Evolutionary conservation across 2,329 filamentous ascomycete genomes (phyloP).

Genomic region (Ophiocordyceps robertsii): DNA sequence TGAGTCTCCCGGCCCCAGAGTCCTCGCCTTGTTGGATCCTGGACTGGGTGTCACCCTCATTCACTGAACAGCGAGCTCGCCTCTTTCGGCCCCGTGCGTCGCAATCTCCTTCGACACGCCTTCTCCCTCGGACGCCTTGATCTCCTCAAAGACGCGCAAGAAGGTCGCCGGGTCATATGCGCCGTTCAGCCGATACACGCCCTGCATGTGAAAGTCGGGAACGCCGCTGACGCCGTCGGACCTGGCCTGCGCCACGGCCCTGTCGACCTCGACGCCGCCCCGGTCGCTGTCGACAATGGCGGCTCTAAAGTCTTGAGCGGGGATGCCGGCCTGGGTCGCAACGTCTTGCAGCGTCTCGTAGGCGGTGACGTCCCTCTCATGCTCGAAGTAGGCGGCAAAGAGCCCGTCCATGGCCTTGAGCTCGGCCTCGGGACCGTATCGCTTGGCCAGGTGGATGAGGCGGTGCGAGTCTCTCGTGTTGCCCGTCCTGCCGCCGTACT

Average conservation of each 20-base stretch:
- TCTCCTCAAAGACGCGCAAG: slow-evolving; percentile 48
- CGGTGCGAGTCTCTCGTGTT: slow-evolving; percentile 29
- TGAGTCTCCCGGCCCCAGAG: too few species aligned
- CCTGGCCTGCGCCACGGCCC: slow-evolving; percentile 13
- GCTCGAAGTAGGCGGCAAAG: slow-evolving; percentile 28
- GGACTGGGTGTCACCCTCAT: too few species aligned
- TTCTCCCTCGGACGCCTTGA: slow-evolving; percentile 20
- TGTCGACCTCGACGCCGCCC: slow-evolving; percentile 26
- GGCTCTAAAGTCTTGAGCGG: slow-evolving; percentile 21
- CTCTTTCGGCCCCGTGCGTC: too few species aligned
- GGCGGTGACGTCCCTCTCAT: slow-evolving; percentile 28
- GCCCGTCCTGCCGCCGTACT: slow-evolving; percentile 36
- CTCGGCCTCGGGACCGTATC: slow-evolving; percentile 35
- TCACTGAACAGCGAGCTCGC: too few species aligned
- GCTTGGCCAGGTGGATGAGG: slow-evolving; percentile 34
- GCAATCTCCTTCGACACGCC: too few species aligned
- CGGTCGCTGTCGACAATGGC: slow-evolving; percentile 30
- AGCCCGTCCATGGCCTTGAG: slow-evolving; percentile 37
- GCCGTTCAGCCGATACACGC: slow-evolving; percentile 51
- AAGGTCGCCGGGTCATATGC: slow-evolving; percentile 55
- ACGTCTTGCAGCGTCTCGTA: slow-evolving; percentile 20
- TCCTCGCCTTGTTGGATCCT: too few species aligned
- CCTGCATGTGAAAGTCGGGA: slow-evolving; percentile 61
- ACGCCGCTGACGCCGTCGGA: slow-evolving; percentile 43
- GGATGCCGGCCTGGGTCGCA: slow-evolving; percentile 30